Evolutionary conservation across 768 basidiomycete genomes (phyloP), one percentile per base, ranked within the genome.

Genomic region (Pulveroboletus sp.): DNA sequence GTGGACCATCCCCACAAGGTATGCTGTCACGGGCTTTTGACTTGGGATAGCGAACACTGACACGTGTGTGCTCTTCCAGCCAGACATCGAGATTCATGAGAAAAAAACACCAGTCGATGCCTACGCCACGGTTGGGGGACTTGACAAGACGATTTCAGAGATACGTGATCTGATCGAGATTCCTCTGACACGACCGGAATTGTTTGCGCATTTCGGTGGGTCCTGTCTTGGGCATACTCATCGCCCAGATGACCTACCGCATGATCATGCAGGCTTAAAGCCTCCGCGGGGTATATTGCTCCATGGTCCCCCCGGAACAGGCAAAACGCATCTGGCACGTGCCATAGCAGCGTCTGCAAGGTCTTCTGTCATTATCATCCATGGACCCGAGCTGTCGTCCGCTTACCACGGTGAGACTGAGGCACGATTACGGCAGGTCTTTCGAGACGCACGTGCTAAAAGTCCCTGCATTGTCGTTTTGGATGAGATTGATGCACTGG

Each of bases 391-490:
- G 63, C 78, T 98, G 18, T 91, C 89, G 1, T 93, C 91, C 17
- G 92, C 93, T 1, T 98, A 92, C 62, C 96, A 98, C 62, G 96
- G 96, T 38, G 96, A 99, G 73, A 96, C 93, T 1, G 96, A 99
- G 63, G 83, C 89, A 0, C 83, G 85, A 54, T 74, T 99, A 32
- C 83, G 96, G 17, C 88, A 88, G 24, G 86, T 98, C 4, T 99
- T 98, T 66, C 79, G 77, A 37, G 85, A 92, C 57, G 96, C 96
- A 1, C 79, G 82, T 49, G 73, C 76, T 31, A 81, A 84, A 58
- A 86, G 85, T 49, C 94, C 95, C 0, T 95, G 91, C 58, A 93
- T 99, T 57, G 82, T 99, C 41, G 87, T 99, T 24, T 71, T 99
- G 31, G 96, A 99, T 58, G 96, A 99, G 69, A 83, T 99, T 1